phyloP scores from a whole-genome alignment of 306 rosid genomes.

The Hippophae gyantsensis region DNA sequence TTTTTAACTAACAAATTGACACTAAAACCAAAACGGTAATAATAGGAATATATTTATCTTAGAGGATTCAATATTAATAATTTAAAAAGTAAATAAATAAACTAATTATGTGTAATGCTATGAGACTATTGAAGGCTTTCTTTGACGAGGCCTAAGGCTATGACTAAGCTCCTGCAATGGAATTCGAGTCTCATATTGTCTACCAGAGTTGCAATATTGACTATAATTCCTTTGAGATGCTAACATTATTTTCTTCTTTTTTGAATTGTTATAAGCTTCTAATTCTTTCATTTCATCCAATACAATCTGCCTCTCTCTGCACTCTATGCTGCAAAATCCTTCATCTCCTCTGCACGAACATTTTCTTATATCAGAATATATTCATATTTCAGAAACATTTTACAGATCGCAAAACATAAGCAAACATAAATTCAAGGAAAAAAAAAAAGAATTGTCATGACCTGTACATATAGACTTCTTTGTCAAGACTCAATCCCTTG shows the following conservation, averaged over 20 bases:
- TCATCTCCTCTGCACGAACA: conserved; percentile 33
- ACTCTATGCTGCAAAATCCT: conserved; percentile 40
- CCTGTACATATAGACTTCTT: conserved; percentile 56
- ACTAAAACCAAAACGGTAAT: too few relatives aligned
- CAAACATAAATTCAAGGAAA: neutral
- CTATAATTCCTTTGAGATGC: conserved; percentile 21
- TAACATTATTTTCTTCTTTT: neutral
- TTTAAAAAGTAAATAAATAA: too few relatives aligned
- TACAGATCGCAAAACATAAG: neutral
- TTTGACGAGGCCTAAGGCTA: conserved; percentile 1
- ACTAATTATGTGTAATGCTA: too few relatives aligned
- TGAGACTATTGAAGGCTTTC: conserved; percentile 10
- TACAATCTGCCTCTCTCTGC: conserved; percentile 36
- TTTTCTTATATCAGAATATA: neutral
- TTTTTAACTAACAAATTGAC: too few relatives aligned
- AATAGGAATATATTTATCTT: too few relatives aligned
- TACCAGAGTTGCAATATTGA: neutral
- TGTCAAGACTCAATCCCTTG: conserved; percentile 31
- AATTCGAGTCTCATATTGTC: conserved; percentile 8
- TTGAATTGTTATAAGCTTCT: conserved; percentile 23
- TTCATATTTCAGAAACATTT: too few relatives aligned
- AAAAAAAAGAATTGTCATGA: neutral
- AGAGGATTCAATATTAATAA: too few relatives aligned
- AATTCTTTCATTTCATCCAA: conserved; percentile 34
- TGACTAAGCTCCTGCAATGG: too few relatives aligned